Conservation (phyloP, 257 asterid species). For the Primulina tabacum region DNA sequence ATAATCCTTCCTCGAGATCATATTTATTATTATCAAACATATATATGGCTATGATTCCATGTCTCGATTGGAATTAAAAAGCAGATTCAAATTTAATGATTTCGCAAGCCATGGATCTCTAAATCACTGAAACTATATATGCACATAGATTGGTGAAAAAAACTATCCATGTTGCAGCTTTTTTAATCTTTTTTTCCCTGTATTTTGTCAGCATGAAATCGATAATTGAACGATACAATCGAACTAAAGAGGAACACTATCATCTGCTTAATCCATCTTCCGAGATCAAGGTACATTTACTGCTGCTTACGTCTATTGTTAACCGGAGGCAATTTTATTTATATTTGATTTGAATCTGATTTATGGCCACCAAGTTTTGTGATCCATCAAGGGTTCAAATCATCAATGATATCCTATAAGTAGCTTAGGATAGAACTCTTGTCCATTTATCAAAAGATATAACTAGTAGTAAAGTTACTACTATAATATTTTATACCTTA, state of each 20-base stretch:
- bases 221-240: slow-evolving; percentile 17
- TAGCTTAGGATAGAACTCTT: neutral
- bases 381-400: neutral
- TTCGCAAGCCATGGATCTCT: no score
- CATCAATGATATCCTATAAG: neutral
- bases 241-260: slow-evolving; percentile 14
- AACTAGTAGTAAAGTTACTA: no score
- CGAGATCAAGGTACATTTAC: slow-evolving; percentile 18
- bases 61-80: no score
- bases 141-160: no score
- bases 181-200: neutral
- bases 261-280: slow-evolving; percentile 23
- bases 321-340: no score
- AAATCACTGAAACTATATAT: no score
- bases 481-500: no score
- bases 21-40: neutral
- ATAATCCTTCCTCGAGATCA: neutral
- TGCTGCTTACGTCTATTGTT: neutral
- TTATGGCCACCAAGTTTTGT: neutral
- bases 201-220: slow-evolving; percentile 20
- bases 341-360: no score
- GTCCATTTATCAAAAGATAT: no score
- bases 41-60: slow-evolving; percentile 18
- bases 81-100: no score
- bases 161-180: no score